phyloP scores from a whole-genome alignment of 352 stramenopile species.

The Peronospora destructor region DNA sequence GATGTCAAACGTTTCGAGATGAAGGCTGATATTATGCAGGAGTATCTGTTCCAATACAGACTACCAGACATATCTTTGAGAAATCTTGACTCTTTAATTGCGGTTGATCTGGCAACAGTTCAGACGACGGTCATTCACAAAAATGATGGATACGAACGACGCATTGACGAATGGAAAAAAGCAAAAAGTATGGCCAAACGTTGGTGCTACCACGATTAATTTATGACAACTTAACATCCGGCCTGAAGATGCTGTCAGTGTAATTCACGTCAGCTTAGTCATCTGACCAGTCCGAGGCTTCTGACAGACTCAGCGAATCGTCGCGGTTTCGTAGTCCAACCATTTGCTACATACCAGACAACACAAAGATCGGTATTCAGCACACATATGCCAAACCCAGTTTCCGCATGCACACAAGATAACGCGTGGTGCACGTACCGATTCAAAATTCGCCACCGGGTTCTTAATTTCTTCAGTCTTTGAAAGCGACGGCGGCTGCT shows the following conservation, averaged over 20 bases:
- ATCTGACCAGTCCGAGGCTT: slow-evolving; percentile 84
- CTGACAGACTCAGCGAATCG: slow-evolving; percentile 76
- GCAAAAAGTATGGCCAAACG: slow-evolving; percentile 6
- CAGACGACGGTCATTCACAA: neutral
- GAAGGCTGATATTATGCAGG: slow-evolving; percentile 44
- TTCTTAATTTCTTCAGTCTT: slow-evolving; percentile 50
- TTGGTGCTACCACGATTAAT: slow-evolving; percentile 35
- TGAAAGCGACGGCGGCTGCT: slow-evolving; percentile 23
- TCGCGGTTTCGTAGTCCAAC: slow-evolving; percentile 62
- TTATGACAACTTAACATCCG: slow-evolving; percentile 10
- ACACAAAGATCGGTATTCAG: slow-evolving; percentile 1
- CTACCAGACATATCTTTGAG: slow-evolving; percentile 49
- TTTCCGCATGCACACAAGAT: slow-evolving; percentile 1
- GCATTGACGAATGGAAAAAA: no score
- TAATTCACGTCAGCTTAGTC: slow-evolving; percentile 37
- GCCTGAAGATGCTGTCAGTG: slow-evolving; percentile 14
- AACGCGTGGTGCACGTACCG: slow-evolving; percentile 20
- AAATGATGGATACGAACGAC: slow-evolving; percentile 6
- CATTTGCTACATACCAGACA: slow-evolving; percentile 71
- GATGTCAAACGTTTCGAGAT: slow-evolving; percentile 32
- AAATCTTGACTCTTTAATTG: slow-evolving; percentile 21
- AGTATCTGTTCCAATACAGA: slow-evolving; percentile 54
- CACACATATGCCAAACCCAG: slow-evolving; percentile 2
- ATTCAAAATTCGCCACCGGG: slow-evolving; percentile 58
- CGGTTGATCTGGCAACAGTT: no score